Evolutionary conservation across 2,329 filamentous ascomycete species (phyloP).

Genomic region (Lasiodiplodia theobromae): DNA sequence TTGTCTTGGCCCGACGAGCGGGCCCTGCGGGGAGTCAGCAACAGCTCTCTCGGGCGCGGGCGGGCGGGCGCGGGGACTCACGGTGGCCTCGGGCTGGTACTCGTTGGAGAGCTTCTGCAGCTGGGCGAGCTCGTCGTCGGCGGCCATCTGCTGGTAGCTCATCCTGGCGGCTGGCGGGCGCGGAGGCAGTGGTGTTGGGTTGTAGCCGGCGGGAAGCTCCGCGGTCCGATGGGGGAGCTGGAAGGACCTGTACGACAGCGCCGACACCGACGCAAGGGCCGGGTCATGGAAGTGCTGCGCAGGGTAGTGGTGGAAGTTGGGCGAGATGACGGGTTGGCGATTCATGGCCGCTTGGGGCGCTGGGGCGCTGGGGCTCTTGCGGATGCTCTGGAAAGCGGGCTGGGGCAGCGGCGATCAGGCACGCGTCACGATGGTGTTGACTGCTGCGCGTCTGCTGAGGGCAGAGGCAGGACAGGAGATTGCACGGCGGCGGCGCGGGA

Average conservation of each 20-base stretch:
- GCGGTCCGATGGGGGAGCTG: constrained; percentile 51
- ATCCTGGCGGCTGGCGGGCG: constrained; percentile 41
- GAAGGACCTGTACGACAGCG: constrained; percentile 47
- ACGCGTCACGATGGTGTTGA: constrained; percentile 29
- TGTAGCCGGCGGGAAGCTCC: constrained; percentile 46
- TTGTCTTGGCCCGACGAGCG: constrained; percentile 79
- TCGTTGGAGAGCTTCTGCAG: constrained; percentile 68
- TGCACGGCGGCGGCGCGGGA: constrained; percentile 43
- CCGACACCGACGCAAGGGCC: constrained; percentile 34
- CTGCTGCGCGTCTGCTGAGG: constrained; percentile 3
- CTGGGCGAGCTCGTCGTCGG: constrained; percentile 65
- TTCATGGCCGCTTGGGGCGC: constrained; percentile 31
- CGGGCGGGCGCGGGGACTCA: constrained; percentile 47
- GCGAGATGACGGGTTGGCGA: constrained; percentile 31
- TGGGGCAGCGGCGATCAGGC: constrained; percentile 25
- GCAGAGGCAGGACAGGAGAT: constrained; percentile 32
- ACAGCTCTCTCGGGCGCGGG: constrained; percentile 30
- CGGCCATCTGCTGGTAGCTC: constrained; percentile 43
- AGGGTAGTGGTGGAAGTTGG: constrained; percentile 31
- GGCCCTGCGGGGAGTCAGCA: constrained; percentile 66
- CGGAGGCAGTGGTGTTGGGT: constrained; percentile 30
- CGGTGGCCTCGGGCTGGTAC: constrained; percentile 65
- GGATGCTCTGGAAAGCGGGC: constrained; percentile 7
- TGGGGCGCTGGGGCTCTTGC: constrained; percentile 17
- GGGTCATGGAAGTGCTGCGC: constrained; percentile 32